These are phyloP conservation scores for Podospora didyma DNA, from an alignment of 495 filamentous ascomycete species.

Conservation along the genomic window DNA sequence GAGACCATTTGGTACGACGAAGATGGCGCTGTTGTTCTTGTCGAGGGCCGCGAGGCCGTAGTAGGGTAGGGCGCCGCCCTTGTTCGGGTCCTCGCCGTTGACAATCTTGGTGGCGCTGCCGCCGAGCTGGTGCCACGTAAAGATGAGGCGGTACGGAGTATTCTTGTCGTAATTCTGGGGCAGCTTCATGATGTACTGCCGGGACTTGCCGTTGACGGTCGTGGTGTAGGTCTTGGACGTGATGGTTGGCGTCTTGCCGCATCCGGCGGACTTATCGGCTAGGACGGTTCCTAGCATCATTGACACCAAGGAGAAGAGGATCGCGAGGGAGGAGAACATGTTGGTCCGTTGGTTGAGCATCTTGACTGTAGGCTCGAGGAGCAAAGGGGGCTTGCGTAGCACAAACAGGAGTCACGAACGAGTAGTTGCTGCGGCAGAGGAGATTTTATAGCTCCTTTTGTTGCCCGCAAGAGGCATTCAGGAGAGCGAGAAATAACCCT, in stretches of 20 bases:
- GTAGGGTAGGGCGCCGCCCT: constrained; percentile 30
- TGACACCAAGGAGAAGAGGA: too few species aligned
- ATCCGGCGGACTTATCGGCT: too few species aligned
- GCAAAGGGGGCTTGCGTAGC: too few species aligned
- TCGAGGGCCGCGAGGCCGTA: constrained; percentile 39
- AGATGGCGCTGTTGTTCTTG: constrained; percentile 38
- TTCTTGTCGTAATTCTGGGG: constrained; percentile 42
- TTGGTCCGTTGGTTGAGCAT: too few species aligned
- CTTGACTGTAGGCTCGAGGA: too few species aligned
- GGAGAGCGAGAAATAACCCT: too few species aligned
- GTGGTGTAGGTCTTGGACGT: constrained; percentile 27
- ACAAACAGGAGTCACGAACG: too few species aligned
- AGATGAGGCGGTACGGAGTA: constrained; percentile 39
- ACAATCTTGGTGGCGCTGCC: constrained; percentile 36
- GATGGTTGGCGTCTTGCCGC: constrained; percentile 20
- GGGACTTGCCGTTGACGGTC: constrained; percentile 24
- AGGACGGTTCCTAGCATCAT: too few species aligned
- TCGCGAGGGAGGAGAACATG: too few species aligned
- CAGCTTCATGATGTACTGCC: constrained; percentile 36
- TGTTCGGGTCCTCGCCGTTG: constrained; percentile 27
- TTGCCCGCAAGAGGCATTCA: too few species aligned
- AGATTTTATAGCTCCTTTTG: too few species aligned
- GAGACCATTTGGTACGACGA: constrained; percentile 43
- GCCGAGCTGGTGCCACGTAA: constrained; percentile 38
- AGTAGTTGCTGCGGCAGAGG: too few species aligned